Evolutionary conservation across 768 basidiomycete genomes (phyloP), one percentile per base, ranked within the genome.

Genomic region (Boletus bicolor): DNA sequence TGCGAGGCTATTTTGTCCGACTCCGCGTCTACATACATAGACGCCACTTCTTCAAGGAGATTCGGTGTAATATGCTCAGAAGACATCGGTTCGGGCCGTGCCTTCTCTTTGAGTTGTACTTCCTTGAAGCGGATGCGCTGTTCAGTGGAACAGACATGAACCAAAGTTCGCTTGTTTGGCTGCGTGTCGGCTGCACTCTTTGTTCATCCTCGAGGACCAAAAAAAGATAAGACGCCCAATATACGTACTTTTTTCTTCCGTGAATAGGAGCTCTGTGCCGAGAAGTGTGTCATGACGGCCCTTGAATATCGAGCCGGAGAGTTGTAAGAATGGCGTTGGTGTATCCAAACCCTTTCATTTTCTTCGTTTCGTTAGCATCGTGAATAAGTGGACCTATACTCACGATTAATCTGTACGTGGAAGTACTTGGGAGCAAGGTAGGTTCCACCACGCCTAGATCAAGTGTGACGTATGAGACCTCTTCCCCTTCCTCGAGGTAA

Each of bases 261-360:
- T 79, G 68, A 92, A 91, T 19, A 92, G 64, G 26, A 93, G 71
- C 63, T 93, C 90, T 0, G 87, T 87, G 2, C 91, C 91, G 3
- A 92, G 72, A 4, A 92, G 75, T 17, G 75, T 65, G 53, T 87
- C 82, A 56, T 91, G 84, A 37, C 76, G 73, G 0, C 91, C 91
- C 68, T 84, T 84, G 58, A 91, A 77, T 19, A 90, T 77, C 1
- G 87, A 86, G 2, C 89, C 89, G 5, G 86, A 84, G 1, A 92
- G 76, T 60, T 93, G 91, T 21, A 93, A 69, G 60, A 83, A 90
- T 0, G 91, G 90, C 0, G 82, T 86, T 0, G 87, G 82, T 0
- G 87, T 87, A 64, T 93, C 89, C 24, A 92, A 68, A 1, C 89
- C 90, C 91, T 89, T 60, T 15, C 26, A 28, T 42, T 35, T 21